Percentiles rank a stretch among this genome's conserved stretches.
Evolutionary conservation across 768 basidiomycete species (phyloP).

Genomic region (Suillus bovinus): DNA sequence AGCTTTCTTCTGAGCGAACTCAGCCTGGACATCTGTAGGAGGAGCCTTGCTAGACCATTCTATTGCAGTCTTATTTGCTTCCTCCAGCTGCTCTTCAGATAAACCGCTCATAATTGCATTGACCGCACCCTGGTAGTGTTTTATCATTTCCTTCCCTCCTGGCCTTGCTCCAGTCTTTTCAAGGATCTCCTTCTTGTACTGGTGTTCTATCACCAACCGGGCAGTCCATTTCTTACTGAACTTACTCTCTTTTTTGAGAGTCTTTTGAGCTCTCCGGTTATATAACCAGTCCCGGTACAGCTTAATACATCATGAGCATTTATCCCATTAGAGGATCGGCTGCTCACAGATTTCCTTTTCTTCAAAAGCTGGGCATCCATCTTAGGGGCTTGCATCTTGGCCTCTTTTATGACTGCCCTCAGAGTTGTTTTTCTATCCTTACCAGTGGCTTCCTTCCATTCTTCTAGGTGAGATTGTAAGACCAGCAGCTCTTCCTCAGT

Average conservation of each 20-base stretch:
- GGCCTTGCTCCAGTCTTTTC: not conserved
- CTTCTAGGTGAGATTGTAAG: not conserved
- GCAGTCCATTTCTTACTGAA: not conserved
- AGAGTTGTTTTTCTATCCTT: not conserved
- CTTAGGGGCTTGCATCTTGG: not conserved
- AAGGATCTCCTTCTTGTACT: no score
- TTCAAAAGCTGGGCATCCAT: not conserved
- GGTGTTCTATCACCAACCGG: no score
- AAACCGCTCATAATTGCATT: not conserved
- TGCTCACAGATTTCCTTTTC: not conserved
- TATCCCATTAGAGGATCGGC: not conserved
- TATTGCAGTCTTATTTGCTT: no score
- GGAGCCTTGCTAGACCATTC: not conserved
- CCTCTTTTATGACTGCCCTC: not conserved
- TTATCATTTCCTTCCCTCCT: not conserved
- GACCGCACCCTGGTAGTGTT: not conserved
- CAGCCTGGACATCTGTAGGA: not conserved
- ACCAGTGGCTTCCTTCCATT: not conserved
- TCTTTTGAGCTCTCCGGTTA: not conserved
- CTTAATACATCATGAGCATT: not conserved
- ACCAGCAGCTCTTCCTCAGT: not conserved
- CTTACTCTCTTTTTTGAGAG: not conserved
- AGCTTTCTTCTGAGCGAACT: conserved; percentile 1
- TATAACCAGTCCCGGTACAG: conserved; percentile 1
- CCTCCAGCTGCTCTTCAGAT: no score